Evolutionary conservation across 768 basidiomycete species (phyloP), one percentile per base, ranked within the genome.

Genomic region (Suillus ampliporus): DNA sequence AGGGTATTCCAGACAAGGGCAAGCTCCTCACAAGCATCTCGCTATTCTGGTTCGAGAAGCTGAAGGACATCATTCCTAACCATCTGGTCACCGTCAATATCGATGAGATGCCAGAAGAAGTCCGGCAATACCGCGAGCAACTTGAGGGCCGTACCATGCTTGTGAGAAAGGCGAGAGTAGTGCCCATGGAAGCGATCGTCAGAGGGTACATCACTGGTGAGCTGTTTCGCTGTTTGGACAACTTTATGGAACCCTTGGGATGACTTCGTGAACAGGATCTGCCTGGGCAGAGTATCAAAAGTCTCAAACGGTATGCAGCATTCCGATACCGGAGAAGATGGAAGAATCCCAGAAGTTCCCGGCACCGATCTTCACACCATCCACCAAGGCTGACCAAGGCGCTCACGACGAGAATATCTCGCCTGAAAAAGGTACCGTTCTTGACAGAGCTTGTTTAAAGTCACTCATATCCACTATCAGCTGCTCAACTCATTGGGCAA

Each of bases 1-100:
- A 99, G 97, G 96, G 95, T 8, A 94, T 99, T 64, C 95, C 97
- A 17, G 88, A 89, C 65, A 99, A 99, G 74, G 97, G 97, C 60
- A 88, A 87, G 69, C 83, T 97, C 38, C 82, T 99, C 52, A 97
- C 95, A 9, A 80, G 89, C 61, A 88, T 98, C 65, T 99, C 97
- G 19, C 80, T 92, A 58, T 98, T 96, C 82, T 99, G 97, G 97
- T 99, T 99, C 78, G 77, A 89, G 58, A 90, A 90, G 74, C 87
- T 99, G 31, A 77, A 77, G 31, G 72, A 87, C 56, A 86, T 97
- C 71, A 86, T 97, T 65, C 92, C 93, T 5, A 94, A 96, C 76
- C 97, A 99, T 72, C 86, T 98, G 70, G 83, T 97, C 58, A 91
- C 93, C 0, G 85, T 85, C 31, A 78, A 89, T 61, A 76, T 95